Evolutionary conservation across 2,329 filamentous ascomycete genomes (phyloP), one percentile per base, ranked within the genome.

Genomic region (Diaporthe ampelina): DNA sequence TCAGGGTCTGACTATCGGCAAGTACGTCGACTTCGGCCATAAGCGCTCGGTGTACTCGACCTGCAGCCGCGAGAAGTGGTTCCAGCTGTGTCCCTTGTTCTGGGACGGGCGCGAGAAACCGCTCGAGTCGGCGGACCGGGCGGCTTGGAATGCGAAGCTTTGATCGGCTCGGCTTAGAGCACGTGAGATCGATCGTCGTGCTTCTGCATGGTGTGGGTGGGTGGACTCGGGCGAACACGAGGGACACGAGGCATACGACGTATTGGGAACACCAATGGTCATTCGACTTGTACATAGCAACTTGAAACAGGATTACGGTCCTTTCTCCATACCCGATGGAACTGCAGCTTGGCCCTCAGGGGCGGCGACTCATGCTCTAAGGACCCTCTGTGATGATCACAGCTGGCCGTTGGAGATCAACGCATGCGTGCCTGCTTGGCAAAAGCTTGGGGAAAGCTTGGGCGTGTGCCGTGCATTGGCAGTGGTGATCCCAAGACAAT

Each of bases 101-200:
- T 88, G 86, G 85, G 86, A 88, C 76, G 86, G 86, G 9, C 77
- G 84, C 10, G 82, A 85, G 74, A 78, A 81, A 69, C 84, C 84
- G 21, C 74, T 86, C 67, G 85, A 86, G 77, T 84, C 80, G 50
- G 82, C 85, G 21, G 85, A 87, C 78, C 81, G 85, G 15, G 84
- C 83, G 15, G 85, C 85, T 0, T 86, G 85, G 85, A 84, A 86
- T 78, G 84, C 85, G 7, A 86, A 86, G 78, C 78, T 86, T 26
- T 86, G 82, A 75, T 19, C n/a, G 48, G 4, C 21, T 24, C 21
- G 37, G 37, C 37, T 40, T 11, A 6, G 10, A 13, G 37, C 37
- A 40, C 45, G 10, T 11, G 45, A 13, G 37, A 40, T 50, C 21
- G 45, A 50, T n/a, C 45, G 21, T n/a, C 45, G 21, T 48, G 8